Base-by-base conservation (phyloP, 345 rosid species). In the Chamaenerion angustifolium region DNA sequence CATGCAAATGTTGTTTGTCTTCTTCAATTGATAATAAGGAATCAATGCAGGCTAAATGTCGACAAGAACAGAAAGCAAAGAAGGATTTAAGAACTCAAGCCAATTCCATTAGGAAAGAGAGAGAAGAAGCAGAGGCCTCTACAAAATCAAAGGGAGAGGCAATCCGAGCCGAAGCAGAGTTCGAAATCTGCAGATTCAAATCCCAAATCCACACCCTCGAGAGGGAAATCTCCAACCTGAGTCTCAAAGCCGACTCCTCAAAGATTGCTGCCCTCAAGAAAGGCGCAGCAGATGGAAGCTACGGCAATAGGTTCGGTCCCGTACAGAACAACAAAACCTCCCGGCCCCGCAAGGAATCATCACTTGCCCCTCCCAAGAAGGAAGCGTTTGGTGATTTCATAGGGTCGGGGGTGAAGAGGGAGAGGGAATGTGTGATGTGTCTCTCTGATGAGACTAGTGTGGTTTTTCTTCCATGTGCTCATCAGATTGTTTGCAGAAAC, bases 361-460 rank as follows among this genome's bases (percentile, higher is more conserved):
- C 37, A 1, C 8, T 31, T 31, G 6, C 37, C 37, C 4, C 37
- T 5, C 37, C 37, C 37, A 31, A 31, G 37, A 31, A 31, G 6
- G 68, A 67, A 46, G 49, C 52, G 14, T 50, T 60, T 57, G 47
- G 61, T 27, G 69, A 57, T 56, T 54, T 71, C 47, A 60, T 56
- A 8, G 77, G 65, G 27, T 45, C 19, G 12, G 77, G 75, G 0
- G 72, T 82, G 64, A 76, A 69, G 59, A 80, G 90, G 5, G 97
- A 89, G 62, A 72, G 87, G 17, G 97, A 89, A 56, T 89, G 97
- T 19, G 95, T 88, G 56, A 85, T 88, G 97, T 88, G 95, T 71
- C 82, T 78, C 4, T 74, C 80, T 0, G 83, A 78, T 52, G 83
- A 74, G 60, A 71, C 68, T 74, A 67, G 77, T 0, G 71, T 78